Conservation (phyloP, 2,329 filamentous ascomycete species). For the Lasiodiplodia hormozganensis region DNA sequence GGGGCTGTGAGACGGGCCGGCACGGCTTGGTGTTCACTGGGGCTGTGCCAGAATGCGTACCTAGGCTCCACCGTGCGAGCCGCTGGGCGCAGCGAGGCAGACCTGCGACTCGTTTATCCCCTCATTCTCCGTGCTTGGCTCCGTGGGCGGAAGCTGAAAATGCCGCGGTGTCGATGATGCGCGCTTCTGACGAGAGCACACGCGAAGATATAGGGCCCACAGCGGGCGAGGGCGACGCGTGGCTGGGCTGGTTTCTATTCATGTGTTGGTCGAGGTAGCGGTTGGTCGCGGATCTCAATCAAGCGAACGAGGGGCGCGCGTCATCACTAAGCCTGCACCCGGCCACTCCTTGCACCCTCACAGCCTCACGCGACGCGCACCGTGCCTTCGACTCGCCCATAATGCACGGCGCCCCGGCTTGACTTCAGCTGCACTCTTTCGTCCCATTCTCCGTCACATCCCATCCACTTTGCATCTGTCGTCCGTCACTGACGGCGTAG, state of each 20-base stretch:
- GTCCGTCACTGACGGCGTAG: background rate
- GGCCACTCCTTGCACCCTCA: slow-evolving; percentile 18
- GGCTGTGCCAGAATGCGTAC: slow-evolving; percentile 15
- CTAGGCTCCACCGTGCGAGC: background rate
- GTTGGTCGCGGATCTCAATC: slow-evolving; percentile 9
- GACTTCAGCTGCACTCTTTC: slow-evolving; percentile 5
- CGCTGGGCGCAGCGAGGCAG: slow-evolving; percentile 4
- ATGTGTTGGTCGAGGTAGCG: background rate
- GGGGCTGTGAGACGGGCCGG: slow-evolving; percentile 12
- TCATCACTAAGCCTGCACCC: slow-evolving; percentile 25
- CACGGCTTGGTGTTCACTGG: slow-evolving; percentile 6
- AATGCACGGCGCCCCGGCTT: background rate
- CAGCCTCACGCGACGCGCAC: slow-evolving; percentile 25
- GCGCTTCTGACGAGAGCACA: background rate
- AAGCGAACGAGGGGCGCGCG: slow-evolving; percentile 10
- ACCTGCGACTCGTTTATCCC: background rate
- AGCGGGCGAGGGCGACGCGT: background rate
- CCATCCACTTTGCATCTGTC: background rate
- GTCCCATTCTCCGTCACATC: background rate
- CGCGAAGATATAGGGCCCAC: background rate
- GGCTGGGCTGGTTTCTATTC: slow-evolving; percentile 4
- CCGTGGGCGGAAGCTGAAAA: background rate
- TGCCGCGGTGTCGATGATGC: slow-evolving; percentile 4
- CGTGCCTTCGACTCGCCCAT: slow-evolving; percentile 7
- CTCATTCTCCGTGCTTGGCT: slow-evolving; percentile 7